A percentile compares a stretch with the other conserved stretches of the same genome.
These are phyloP conservation scores for Chlorella sorokiniana DNA, from an alignment of 139 green algal species.

Conservation along the genomic window DNA sequence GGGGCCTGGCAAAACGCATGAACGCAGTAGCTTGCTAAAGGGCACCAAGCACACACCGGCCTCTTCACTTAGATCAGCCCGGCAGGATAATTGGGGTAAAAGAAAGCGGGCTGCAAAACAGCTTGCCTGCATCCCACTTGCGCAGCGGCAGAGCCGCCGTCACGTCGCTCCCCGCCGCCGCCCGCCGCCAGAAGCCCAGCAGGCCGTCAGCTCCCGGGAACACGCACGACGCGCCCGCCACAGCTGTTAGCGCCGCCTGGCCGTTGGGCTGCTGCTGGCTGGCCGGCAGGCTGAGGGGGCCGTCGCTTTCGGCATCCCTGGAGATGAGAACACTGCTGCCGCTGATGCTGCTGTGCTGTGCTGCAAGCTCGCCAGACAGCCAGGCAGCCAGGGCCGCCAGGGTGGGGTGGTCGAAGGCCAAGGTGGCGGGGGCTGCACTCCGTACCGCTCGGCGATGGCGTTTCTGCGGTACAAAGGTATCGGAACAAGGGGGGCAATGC, in stretches of 20 bases:
- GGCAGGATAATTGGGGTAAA: no score
- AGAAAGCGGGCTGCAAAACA: no score
- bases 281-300: no score
- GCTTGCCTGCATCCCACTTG: slow-evolving; percentile 16
- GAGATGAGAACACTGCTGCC: not conserved
- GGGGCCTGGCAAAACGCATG: not conserved
- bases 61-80: no score
- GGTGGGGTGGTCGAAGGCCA: slow-evolving; percentile 87
- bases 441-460: slow-evolving; percentile 45
- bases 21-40: not conserved
- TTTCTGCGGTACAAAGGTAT: slow-evolving; percentile 40
- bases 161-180: not conserved
- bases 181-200: not conserved
- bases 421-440: slow-evolving; percentile 46
- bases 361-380: not conserved
- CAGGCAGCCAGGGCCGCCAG: slow-evolving; percentile 10
- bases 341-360: no score
- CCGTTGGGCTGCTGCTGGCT: not conserved
- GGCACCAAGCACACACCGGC: no score
- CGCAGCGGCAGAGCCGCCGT: not conserved
- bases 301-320: no score
- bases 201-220: not conserved
- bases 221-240: no score
- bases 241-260: not conserved
- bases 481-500: not conserved